Evolutionary conservation across 768 basidiomycete genomes (phyloP).

Genomic region (Omphalotus guepiniiformis): DNA sequence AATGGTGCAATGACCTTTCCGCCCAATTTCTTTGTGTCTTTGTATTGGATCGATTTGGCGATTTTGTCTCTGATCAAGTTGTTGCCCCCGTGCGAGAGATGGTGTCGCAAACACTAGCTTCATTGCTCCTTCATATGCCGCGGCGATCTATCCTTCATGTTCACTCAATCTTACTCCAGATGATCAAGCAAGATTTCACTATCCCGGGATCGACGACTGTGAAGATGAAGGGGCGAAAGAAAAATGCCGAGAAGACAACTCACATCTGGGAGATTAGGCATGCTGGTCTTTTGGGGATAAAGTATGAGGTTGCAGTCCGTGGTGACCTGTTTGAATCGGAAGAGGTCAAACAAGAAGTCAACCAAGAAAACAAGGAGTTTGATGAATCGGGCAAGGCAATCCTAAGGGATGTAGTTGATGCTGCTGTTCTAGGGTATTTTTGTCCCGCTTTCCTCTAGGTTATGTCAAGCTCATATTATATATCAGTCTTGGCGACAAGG

Average conservation of each 20-base stretch:
- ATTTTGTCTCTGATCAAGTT: slow-evolving; percentile 96
- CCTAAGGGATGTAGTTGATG: slow-evolving; percentile 80
- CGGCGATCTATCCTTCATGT: slow-evolving; percentile 74
- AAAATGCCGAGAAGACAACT: slow-evolving; percentile 33
- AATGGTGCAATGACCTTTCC: slow-evolving; percentile 87
- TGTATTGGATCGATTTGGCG: slow-evolving; percentile 95
- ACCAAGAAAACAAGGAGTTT: slow-evolving; percentile 32
- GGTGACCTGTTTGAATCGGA: slow-evolving; percentile 63
- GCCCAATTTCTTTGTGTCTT: slow-evolving; percentile 85
- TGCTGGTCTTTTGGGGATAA: slow-evolving; percentile 94
- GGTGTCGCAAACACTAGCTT: slow-evolving; percentile 89
- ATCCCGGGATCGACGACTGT: slow-evolving; percentile 24
- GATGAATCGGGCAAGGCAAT: slow-evolving; percentile 49
- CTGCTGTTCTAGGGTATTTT: slow-evolving; percentile 84
- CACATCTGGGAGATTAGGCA: slow-evolving; percentile 98
- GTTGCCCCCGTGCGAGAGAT: slow-evolving; percentile 97
- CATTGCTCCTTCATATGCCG: slow-evolving; percentile 86
- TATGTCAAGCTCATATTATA: slow-evolving; percentile 2
- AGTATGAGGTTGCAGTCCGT: slow-evolving; percentile 96
- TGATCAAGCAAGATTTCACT: slow-evolving; percentile 88
- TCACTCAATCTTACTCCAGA: slow-evolving; percentile 79
- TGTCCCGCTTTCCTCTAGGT: neutral
- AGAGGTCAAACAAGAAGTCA: slow-evolving; percentile 18
- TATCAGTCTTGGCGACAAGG: slow-evolving; percentile 77
- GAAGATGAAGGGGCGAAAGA: slow-evolving; percentile 7